These are phyloP conservation scores for Pichia sp. DNA, from an alignment of 1,139 yeast species.

Conservation along the genomic window DNA sequence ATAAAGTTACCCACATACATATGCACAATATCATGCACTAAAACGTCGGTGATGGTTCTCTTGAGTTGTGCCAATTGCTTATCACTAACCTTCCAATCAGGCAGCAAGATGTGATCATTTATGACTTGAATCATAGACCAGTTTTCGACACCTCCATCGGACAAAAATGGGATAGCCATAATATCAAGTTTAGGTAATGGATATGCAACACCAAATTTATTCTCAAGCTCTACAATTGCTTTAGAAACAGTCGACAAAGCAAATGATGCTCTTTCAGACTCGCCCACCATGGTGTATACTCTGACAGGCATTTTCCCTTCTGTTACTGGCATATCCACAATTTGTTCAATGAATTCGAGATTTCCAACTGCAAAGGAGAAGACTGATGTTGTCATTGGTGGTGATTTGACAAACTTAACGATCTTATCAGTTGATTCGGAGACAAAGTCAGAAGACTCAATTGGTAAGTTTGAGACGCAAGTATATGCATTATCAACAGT, in stretches of 20 bases:
- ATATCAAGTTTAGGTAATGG: conserved; percentile 61
- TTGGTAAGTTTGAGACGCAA: conserved; percentile 43
- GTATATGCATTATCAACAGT: conserved; percentile 38
- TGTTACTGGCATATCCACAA: conserved; percentile 18
- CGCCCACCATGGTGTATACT: conserved; percentile 51
- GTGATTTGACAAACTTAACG: conserved; percentile 44
- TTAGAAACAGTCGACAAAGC: conserved; percentile 41
- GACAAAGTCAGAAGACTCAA: conserved; percentile 20
- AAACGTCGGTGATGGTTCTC: conserved; percentile 40
- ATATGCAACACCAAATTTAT: conserved; percentile 35
- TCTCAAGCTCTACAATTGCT: conserved; percentile 39
- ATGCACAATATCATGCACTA: conserved; percentile 67
- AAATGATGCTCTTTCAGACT: conserved; percentile 36
- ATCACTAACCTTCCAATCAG: conserved; percentile 25
- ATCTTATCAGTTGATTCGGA: conserved; percentile 25
- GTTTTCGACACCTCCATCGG: conserved; percentile 77
- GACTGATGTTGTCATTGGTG: conserved; percentile 52
- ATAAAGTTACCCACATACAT: conserved; percentile 72
- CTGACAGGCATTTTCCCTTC: conserved; percentile 36
- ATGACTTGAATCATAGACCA: conserved; percentile 62
- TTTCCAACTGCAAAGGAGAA: conserved; percentile 67
- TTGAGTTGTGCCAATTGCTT: conserved; percentile 16
- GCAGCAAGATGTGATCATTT: conserved; percentile 41
- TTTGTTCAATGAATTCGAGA: conserved; percentile 42
- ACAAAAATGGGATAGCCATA: conserved; percentile 58